Evolutionary conservation across 495 filamentous ascomycete genomes (phyloP), one percentile per base, ranked within the genome.

Genomic region (Aspergillus asperescens): DNA sequence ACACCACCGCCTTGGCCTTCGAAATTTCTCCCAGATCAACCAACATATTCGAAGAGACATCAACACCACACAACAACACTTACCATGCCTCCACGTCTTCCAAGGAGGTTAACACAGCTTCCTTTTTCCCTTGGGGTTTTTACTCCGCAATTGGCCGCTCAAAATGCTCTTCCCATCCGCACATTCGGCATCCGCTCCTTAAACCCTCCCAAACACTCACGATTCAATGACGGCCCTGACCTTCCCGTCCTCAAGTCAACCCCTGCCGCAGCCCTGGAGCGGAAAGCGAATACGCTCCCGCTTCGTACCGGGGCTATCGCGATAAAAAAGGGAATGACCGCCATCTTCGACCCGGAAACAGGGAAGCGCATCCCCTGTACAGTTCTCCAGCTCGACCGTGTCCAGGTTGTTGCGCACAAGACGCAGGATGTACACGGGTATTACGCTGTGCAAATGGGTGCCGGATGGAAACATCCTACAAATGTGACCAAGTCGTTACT

Each of bases 301-400:
- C 70, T 87, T 29, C 85, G 93, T 0, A 84, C 88, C 24, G 93
- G 93, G 29, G 84, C 84, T 16, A 77, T 97, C 24, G 88, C 85
- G 7, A 80, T 83, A 62, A 98, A 98, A 73, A 89, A 88, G 70
- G 93, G 93, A 62, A 96, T 98, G 86, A 95, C 89, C 10, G 91
- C 87, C 46, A 71, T 95, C 55, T 96, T 85, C 77, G 85, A 89
- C 62, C 66, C 81, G 0, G 77, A 79, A 48, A 84, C 87, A 27
- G 92, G 90, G 23, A 80, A 77, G 50, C 85, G 93, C 44, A 84
- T 80, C 45, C 76, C 92, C 31, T 95, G 89, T 73, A 98, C 93
- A 7, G 88, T 98, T 46, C 80, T 98, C 31, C 93, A 97, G 71
- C 77, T 98, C 57, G 93, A 98, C 70, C 80, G 90, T 42, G 88